Percentiles rank a stretch among this genome's conserved stretches.
Conservation (phyloP, 495 filamentous ascomycete species). For the Tuber indicum region DNA sequence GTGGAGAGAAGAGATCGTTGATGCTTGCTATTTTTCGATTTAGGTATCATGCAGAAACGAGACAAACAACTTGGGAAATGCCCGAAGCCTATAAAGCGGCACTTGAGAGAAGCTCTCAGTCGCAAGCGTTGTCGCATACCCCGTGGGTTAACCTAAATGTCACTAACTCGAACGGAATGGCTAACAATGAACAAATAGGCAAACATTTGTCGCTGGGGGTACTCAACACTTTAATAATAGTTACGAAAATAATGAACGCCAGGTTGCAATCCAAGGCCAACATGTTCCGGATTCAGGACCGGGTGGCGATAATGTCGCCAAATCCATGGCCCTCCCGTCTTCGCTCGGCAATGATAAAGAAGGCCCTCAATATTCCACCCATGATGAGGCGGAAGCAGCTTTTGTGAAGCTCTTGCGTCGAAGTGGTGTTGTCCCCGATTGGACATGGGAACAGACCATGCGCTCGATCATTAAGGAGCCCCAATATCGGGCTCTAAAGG, state of each 20-base stretch:
- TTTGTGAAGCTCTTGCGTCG: slow-evolving; percentile 87
- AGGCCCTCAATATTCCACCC: slow-evolving; percentile 67
- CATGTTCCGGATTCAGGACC: slow-evolving; percentile 25
- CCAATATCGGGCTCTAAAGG: slow-evolving; percentile 87
- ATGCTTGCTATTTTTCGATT: slow-evolving; percentile 2
- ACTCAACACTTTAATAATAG: slow-evolving; percentile 34
- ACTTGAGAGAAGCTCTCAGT: slow-evolving; percentile 50
- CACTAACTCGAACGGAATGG: neutral
- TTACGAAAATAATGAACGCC: slow-evolving; percentile 41
- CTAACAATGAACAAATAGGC: slow-evolving; percentile 6
- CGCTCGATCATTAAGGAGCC: slow-evolving; percentile 84
- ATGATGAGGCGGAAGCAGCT: slow-evolving; percentile 88
- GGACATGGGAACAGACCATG: slow-evolving; percentile 88
- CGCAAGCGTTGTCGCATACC: slow-evolving; percentile 46
- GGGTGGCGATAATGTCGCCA: slow-evolving; percentile 26
- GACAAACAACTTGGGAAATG: slow-evolving; percentile 92
- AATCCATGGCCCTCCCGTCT: slow-evolving; percentile 36
- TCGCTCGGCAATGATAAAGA: slow-evolving; percentile 37
- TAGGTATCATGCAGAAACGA: slow-evolving; percentile 72
- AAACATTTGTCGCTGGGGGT: slow-evolving; percentile 41
- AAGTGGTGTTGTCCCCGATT: slow-evolving; percentile 77
- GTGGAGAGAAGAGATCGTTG: neutral
- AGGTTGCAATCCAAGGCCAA: slow-evolving; percentile 39
- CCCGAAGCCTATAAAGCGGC: slow-evolving; percentile 74
- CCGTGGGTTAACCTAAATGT: slow-evolving; percentile 51